phyloP scores from a whole-genome alignment of 2,329 filamentous ascomycete genomes.

The Alternaria alternata region DNA sequence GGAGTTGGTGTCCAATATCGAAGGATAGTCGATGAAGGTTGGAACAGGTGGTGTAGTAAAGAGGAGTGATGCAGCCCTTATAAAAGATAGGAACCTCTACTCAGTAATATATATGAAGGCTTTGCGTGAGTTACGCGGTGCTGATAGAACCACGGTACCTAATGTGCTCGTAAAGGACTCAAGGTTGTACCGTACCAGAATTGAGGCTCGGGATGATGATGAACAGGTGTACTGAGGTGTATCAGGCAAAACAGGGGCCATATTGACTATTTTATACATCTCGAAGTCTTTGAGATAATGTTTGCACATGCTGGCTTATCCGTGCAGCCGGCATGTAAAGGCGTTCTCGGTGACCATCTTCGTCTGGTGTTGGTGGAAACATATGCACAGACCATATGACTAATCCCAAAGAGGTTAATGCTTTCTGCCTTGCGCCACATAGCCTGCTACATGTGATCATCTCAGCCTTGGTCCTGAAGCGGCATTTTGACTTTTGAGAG shows the following conservation, averaged over 20 bases:
- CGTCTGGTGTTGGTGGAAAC: constrained; percentile 7
- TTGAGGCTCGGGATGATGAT: neutral
- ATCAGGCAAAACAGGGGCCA: neutral
- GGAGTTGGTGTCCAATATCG: neutral
- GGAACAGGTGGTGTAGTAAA: neutral
- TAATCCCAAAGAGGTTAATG: neutral
- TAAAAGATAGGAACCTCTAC: neutral
- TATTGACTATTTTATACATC: constrained; percentile 4
- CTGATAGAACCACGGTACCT: neutral
- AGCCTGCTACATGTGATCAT: constrained; percentile 14
- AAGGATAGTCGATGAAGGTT: neutral
- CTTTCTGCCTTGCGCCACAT: constrained; percentile 27
- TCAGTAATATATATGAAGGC: neutral
- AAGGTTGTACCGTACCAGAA: constrained; percentile 3
- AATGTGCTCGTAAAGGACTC: neutral
- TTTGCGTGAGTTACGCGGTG: neutral
- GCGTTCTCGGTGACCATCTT: constrained; percentile 7
- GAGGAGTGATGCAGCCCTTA: neutral
- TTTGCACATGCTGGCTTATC: neutral
- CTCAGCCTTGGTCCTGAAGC: neutral
- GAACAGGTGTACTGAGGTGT: neutral
- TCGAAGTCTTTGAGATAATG: neutral
- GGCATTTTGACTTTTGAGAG: constrained; percentile 12
- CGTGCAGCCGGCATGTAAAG: neutral
- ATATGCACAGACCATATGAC: constrained; percentile 6